phyloP scores from a whole-genome alignment of 306 rosid genomes.

The Biancaea sappan region DNA sequence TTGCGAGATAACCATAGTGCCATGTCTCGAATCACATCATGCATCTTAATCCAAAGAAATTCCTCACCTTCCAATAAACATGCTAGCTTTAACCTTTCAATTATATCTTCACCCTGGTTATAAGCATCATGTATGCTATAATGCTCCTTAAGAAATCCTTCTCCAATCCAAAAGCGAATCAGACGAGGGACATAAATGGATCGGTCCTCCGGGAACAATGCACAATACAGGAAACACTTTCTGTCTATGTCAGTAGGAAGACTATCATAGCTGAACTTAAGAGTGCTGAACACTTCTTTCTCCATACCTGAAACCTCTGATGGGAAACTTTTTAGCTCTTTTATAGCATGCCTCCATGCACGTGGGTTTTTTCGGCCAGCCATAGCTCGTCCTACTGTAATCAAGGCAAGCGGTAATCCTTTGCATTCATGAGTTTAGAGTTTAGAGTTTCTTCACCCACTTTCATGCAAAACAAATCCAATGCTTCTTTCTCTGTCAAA shows the following conservation, averaged over 20 bases:
- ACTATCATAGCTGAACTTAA: not conserved
- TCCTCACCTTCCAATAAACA: constrained; percentile 8
- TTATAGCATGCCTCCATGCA: not conserved
- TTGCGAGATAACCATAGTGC: not conserved
- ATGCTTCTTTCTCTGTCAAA: not conserved
- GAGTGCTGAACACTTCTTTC: not conserved
- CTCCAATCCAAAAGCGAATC: constrained; percentile 2
- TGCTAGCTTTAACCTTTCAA: constrained; percentile 6
- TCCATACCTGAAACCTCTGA: not conserved
- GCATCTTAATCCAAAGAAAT: not conserved
- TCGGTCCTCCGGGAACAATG: not conserved
- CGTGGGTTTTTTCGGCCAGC: not conserved
- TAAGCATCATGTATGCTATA: not conserved
- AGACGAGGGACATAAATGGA: not conserved
- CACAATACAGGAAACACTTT: not conserved
- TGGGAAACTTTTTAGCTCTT: not conserved
- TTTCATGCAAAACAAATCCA: not conserved
- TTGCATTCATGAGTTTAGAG: not conserved
- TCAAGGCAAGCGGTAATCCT: constrained; percentile 34
- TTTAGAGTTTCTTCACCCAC: constrained; percentile 8
- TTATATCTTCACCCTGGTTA: not conserved
- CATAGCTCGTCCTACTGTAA: constrained; percentile 3
- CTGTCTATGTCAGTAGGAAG: not conserved
- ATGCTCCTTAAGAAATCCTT: not conserved
- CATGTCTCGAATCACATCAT: constrained; percentile 9